These are phyloP conservation scores for Escallonia rubra DNA, from an alignment of 129 eudicot genomes.

Conservation along the genomic window DNA sequence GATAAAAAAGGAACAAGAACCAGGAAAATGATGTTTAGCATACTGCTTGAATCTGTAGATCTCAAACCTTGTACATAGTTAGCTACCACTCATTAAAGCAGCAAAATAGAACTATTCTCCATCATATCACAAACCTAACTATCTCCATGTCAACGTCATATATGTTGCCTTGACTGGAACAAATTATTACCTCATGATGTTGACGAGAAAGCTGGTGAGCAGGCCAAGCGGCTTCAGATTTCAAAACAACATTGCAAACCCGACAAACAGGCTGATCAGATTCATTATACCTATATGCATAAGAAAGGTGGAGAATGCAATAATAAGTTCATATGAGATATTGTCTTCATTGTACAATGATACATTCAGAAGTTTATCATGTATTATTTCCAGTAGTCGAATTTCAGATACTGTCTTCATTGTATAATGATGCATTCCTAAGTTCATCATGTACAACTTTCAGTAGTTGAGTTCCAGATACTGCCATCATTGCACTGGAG, in stretches of 20 bases:
- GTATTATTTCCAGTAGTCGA: neutral
- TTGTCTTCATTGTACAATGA: neutral
- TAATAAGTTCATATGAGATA: too few species aligned
- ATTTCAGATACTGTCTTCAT: neutral
- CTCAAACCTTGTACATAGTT: too few species aligned
- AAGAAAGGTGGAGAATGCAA: neutral
- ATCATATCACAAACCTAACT: too few species aligned
- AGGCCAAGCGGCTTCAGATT: conserved; percentile 79
- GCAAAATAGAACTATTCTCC: too few species aligned
- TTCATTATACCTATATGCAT: conserved; percentile 73
- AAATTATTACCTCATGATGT: conserved; percentile 71
- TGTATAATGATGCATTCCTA: neutral
- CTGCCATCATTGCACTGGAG: neutral
- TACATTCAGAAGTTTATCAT: neutral
- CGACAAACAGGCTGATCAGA: conserved; percentile 77
- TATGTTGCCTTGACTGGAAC: neutral
- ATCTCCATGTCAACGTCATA: neutral
- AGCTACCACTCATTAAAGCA: too few species aligned
- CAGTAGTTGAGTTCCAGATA: neutral
- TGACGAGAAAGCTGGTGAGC: conserved; percentile 87
- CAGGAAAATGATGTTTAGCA: too few species aligned
- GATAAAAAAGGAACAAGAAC: too few species aligned
- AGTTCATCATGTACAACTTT: neutral
- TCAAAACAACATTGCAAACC: conserved; percentile 81
- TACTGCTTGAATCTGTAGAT: too few species aligned